Percentiles rank a stretch among this genome's conserved stretches.
These are phyloP conservation scores for Aschersonia sp. DNA, from an alignment of 2,329 filamentous ascomycete species.

Conservation along the genomic window DNA sequence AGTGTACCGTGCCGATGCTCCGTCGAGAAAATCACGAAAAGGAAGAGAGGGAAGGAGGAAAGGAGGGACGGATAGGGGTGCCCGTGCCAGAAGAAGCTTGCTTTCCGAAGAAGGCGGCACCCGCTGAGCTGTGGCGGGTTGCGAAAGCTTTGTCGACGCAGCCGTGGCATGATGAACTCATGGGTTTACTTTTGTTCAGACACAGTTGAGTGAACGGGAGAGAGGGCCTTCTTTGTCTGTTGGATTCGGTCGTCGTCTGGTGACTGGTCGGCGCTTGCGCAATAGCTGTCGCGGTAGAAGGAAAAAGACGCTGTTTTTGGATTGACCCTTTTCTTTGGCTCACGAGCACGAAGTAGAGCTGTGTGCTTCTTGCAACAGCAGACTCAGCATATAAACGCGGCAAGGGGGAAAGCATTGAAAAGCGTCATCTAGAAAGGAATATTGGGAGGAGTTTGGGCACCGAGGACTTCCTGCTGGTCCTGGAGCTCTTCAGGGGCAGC, in stretches of 20 bases:
- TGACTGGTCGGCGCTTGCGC: neutral
- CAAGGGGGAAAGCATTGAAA: no score
- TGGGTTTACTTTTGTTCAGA: neutral
- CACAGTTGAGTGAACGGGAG: neutral
- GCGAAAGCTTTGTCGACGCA: neutral
- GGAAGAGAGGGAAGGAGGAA: neutral
- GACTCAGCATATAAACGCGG: no score
- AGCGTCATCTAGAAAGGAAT: constrained; percentile 50
- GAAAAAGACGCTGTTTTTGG: no score
- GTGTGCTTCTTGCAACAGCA: no score
- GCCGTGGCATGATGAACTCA: neutral
- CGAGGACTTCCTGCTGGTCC: constrained; percentile 59
- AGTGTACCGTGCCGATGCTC: no score
- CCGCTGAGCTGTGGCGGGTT: no score
- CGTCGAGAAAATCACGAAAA: no score
- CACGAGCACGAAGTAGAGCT: no score
- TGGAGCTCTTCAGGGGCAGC: constrained; percentile 72
- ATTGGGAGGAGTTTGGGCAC: constrained; percentile 34
- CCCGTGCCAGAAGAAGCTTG: neutral
- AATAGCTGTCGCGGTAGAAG: neutral
- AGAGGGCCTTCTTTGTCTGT: neutral
- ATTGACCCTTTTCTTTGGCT: no score
- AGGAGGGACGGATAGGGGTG: neutral
- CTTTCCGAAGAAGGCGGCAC: neutral
- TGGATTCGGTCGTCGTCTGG: neutral